Base-by-base conservation (phyloP, 2,329 filamentous ascomycete genomes). In the Albophoma yamanashiensis region DNA sequence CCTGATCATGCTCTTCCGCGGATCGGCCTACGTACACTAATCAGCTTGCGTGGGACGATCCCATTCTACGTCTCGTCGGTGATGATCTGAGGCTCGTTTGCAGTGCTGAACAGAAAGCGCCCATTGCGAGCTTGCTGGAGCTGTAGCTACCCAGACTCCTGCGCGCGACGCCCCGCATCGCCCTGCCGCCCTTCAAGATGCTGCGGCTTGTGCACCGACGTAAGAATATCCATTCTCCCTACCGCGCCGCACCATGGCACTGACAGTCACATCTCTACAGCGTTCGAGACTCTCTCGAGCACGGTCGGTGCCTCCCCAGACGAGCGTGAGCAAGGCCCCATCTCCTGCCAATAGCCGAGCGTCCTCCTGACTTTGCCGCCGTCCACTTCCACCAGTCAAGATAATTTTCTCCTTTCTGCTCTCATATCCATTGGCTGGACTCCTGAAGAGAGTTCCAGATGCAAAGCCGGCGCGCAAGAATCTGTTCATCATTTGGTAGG, bases 361-460 rank as follows among this genome's bases (percentile, higher is more conserved):
- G 14, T 15, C 14, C 43, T 60, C 25, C 64, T 65, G 61, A 64
- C 56, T 58, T 47, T 8, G 40, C 25, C 31, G 31, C 31, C 11
- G 12, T 38, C 39, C 31, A 12, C n/a, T 56, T 12, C 31, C 14
- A 17, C 60, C 67, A 97, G 92, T 99, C 67, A 99, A 99, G 74
- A 88, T 97, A 67, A 88, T 97, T 68, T 87, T 87, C 71, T 91
- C 90, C 8, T 96, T 97, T 73, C 80, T 99, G 56, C 75, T 96
- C 45, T 97, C 94, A 14, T 99, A 96, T 70, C 94, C 94, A 2
- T 82, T 99, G 59, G 91, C 94, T 56, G 94, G 83, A 31, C 73
- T 96, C 34, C 81, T 99, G 11, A 99, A 99, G 75, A 85, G 94
- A 58, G 82, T 99, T 25, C 93, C 94, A 39, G 94, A 99, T 76